Evolutionary conservation across 768 basidiomycete species (phyloP).

Genomic region (Cystobasidium ongulense): DNA sequence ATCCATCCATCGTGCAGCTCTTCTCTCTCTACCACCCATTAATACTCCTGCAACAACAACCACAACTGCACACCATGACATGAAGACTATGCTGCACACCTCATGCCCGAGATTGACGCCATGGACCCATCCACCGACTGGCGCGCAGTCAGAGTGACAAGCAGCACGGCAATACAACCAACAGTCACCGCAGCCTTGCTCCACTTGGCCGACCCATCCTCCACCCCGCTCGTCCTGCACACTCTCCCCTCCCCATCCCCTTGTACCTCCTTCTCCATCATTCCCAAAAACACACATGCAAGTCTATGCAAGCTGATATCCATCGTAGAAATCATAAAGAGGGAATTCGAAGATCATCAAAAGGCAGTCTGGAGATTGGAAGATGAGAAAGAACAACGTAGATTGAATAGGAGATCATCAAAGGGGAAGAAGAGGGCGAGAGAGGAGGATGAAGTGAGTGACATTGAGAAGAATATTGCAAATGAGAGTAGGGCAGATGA

Average conservation of each 20-base stretch:
- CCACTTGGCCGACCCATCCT: constrained; percentile 6
- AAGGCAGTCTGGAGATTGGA: neutral
- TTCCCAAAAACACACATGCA: constrained; percentile 13
- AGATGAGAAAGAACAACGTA: neutral
- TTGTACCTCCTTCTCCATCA: neutral
- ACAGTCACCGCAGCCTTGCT: neutral
- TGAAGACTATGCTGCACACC: neutral
- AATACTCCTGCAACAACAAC: too few species aligned
- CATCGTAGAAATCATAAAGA: constrained; percentile 32
- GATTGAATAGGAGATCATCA: neutral
- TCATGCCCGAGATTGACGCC: too few species aligned
- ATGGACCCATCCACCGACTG: neutral
- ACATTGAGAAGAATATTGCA: neutral
- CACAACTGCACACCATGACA: neutral
- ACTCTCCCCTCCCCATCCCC: constrained; percentile 9
- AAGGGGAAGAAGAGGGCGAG: constrained; percentile 26
- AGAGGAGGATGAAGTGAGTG: neutral
- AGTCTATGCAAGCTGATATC: constrained; percentile 26
- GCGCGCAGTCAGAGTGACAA: neutral
- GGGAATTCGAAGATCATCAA: constrained; percentile 19
- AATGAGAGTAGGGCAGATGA: neutral
- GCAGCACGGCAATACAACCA: neutral
- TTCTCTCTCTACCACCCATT: too few species aligned
- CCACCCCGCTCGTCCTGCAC: constrained; percentile 8
- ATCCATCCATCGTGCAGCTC: too few species aligned